Conservation (phyloP, 2,329 filamentous ascomycete species). For the Fusarium stilboides region DNA sequence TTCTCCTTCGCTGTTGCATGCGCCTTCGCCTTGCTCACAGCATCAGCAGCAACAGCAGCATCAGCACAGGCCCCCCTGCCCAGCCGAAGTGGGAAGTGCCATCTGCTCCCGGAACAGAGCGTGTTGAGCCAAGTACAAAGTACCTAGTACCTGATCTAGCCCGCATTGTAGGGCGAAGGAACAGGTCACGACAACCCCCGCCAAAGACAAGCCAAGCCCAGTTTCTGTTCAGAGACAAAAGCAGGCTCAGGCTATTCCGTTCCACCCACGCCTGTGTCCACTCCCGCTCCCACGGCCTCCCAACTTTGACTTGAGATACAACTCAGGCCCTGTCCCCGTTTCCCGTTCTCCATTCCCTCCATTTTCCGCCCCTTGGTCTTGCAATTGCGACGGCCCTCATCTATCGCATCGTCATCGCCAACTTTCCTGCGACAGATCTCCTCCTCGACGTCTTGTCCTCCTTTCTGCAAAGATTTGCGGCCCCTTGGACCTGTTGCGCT, state of each 20-base stretch:
- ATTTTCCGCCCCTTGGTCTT: conserved; percentile 44
- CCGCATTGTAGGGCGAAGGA: conserved; percentile 20
- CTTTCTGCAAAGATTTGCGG: conserved; percentile 26
- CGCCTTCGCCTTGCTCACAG: conserved; percentile 36
- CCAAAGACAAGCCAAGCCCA: conserved; percentile 30
- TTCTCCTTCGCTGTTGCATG: conserved; percentile 35
- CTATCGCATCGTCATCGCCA: conserved; percentile 42
- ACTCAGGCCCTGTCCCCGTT: conserved; percentile 48
- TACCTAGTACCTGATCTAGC: conserved; percentile 31
- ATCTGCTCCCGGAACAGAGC: conserved; percentile 40
- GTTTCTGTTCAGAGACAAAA: conserved; percentile 32
- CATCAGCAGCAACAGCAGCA: conserved; percentile 22
- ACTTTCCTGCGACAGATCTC: conserved; percentile 31
- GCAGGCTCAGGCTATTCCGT: conserved; percentile 44
- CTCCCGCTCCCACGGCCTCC: conserved; percentile 42
- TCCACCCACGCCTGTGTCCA: conserved; percentile 48
- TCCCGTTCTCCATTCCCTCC: conserved; percentile 45
- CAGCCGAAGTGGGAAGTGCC: conserved; percentile 43
- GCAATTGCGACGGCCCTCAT: conserved; percentile 49
- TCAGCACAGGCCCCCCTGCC: conserved; percentile 34
- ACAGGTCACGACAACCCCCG: conserved; percentile 35
- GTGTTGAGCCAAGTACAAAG: conserved; percentile 13
- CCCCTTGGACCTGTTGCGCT: conserved; percentile 19
- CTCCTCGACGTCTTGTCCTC: conserved; percentile 17
- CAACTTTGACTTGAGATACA: conserved; percentile 51